Percentiles rank a stretch among this genome's conserved stretches.
phyloP scores from a whole-genome alignment of 331 rosid genomes.

The Quercus tomentella region DNA sequence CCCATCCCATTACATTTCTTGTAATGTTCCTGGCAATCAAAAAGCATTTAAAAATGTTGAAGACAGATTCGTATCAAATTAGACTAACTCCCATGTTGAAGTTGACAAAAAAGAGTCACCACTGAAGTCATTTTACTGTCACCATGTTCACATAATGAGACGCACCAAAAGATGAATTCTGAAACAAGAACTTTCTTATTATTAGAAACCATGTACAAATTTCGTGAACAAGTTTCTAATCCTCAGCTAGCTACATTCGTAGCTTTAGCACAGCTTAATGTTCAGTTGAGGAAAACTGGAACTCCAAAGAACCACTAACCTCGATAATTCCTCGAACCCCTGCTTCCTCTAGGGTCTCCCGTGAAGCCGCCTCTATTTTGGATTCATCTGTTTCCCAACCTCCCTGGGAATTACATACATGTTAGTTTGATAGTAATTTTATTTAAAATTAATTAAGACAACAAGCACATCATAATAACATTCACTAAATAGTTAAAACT shows the following conservation, averaged over 20 bases:
- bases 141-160: background rate
- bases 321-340: slow-evolving; percentile 70
- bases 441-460: background rate
- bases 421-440: background rate
- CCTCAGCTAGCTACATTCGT: background rate
- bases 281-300: background rate
- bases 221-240: background rate
- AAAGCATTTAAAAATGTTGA: background rate
- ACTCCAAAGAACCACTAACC: slow-evolving; percentile 31
- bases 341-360: slow-evolving; percentile 91
- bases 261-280: background rate
- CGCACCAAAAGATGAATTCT: background rate
- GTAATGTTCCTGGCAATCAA: too few relatives aligned
- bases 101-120: background rate
- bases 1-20: too few relatives aligned
- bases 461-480: background rate
- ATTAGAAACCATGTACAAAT: background rate
- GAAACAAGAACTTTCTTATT: background rate
- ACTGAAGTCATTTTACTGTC: background rate
- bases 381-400: slow-evolving; percentile 94
- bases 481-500: background rate
- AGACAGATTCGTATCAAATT: background rate
- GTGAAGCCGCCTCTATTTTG: slow-evolving; percentile 72
- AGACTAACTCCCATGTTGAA: background rate
- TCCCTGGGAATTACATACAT: slow-evolving; percentile 49